A percentile compares a stretch with the other conserved stretches of the same genome.
Evolutionary conservation across 1,284 basidiomycete genomes (phyloP).

Genomic region (Cryptococcus hybrid): DNA sequence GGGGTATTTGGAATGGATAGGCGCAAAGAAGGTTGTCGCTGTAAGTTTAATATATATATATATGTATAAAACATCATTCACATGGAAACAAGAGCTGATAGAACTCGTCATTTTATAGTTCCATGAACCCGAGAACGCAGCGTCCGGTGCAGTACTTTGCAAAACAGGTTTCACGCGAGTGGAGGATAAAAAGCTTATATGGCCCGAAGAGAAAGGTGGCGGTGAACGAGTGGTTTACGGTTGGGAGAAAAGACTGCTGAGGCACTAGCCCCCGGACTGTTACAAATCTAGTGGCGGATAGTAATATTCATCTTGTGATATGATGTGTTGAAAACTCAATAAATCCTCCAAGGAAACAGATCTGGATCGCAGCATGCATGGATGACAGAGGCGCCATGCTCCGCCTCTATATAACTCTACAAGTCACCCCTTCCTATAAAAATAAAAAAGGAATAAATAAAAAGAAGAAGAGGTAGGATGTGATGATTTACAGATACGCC

Average conservation of each 20-base stretch:
- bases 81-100: background rate
- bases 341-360: too few relatives aligned
- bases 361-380: too few relatives aligned
- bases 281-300: too few relatives aligned
- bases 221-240: background rate
- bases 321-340: too few relatives aligned
- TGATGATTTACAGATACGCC: constrained; percentile 38
- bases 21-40: background rate
- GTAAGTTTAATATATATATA: background rate
- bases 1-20: background rate
- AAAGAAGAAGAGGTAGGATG: constrained; percentile 43
- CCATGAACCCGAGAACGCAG: background rate
- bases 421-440: too few relatives aligned
- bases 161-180: background rate
- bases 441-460: too few relatives aligned
- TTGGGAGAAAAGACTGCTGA: background rate
- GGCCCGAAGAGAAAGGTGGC: constrained; percentile 2
- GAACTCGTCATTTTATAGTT: background rate
- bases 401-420: too few relatives aligned
- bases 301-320: too few relatives aligned
- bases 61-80: background rate
- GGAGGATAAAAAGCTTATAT: background rate
- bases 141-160: background rate
- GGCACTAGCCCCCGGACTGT: too few relatives aligned
- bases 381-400: too few relatives aligned